These are phyloP conservation scores for Triticum turgidum DNA, from an alignment of 176 grass and related monocot genomes.

Conservation along the genomic window DNA sequence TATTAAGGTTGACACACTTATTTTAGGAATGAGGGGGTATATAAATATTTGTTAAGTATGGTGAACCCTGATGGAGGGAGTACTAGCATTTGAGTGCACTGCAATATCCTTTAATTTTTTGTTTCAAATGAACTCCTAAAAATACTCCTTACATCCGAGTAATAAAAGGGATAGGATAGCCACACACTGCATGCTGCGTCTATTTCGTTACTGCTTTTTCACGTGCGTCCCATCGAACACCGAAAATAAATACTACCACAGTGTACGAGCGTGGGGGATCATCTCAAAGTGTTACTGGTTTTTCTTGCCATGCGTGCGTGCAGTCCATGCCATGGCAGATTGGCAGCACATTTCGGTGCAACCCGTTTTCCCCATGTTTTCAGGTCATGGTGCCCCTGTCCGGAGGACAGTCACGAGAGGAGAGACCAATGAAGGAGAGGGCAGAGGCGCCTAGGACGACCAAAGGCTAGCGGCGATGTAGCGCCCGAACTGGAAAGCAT, in stretches of 20 bases:
- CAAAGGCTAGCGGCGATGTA: conserved; percentile 31
- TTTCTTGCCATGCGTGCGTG: not conserved
- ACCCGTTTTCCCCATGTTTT: conserved; percentile 35
- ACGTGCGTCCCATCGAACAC: not conserved
- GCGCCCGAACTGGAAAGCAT: conserved; percentile 50
- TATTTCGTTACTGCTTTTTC: not conserved
- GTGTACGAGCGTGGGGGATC: not conserved
- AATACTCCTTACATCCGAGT: too few relatives aligned
- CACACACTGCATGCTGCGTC: not conserved
- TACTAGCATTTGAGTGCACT: too few relatives aligned
- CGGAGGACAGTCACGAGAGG: not conserved
- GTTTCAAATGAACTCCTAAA: too few relatives aligned
- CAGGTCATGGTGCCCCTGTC: conserved; percentile 27
- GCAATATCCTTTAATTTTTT: too few relatives aligned
- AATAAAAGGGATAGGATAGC: too few relatives aligned
- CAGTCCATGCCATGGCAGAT: not conserved
- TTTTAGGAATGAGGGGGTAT: too few relatives aligned
- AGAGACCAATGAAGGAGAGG: not conserved
- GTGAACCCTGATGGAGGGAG: too few relatives aligned
- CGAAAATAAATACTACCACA: not conserved
- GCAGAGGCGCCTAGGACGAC: conserved; percentile 36
- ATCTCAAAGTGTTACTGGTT: not conserved
- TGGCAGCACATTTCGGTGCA: not conserved
- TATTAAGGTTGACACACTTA: too few relatives aligned
- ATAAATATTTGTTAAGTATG: too few relatives aligned